phyloP scores from a whole-genome alignment of 2,329 filamentous ascomycete species.

The Metarhizium rileyi region DNA sequence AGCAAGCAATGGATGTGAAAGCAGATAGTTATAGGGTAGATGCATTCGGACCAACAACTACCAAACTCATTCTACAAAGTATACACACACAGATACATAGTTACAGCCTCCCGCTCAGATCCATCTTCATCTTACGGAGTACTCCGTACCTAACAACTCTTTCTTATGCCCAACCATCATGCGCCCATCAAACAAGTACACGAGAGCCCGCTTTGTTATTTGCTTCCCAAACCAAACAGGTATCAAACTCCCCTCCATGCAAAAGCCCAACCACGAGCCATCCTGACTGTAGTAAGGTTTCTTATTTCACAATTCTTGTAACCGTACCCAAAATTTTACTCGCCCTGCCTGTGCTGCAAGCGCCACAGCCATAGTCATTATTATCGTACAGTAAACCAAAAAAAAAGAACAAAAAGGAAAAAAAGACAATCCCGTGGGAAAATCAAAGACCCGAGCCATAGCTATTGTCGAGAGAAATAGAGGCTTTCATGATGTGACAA shows the following conservation, averaged over 20 bases:
- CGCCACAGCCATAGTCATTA: not conserved
- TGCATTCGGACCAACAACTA: too few species aligned
- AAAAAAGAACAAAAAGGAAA: too few species aligned
- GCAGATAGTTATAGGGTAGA: too few species aligned
- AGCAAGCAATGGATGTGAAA: too few species aligned
- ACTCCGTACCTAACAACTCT: too few species aligned
- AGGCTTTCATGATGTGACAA: not conserved
- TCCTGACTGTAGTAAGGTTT: not conserved
- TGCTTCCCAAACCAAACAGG: not conserved
- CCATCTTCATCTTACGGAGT: too few species aligned
- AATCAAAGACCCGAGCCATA: not conserved
- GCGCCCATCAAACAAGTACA: not conserved
- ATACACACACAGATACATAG: too few species aligned
- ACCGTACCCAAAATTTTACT: not conserved
- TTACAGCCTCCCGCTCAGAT: too few species aligned
- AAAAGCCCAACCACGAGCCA: not conserved
- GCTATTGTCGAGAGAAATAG: not conserved
- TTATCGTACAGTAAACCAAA: constrained; percentile 2
- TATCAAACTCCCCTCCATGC: not conserved
- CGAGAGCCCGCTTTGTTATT: not conserved
- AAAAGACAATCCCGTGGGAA: too few species aligned
- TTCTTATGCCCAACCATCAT: not conserved
- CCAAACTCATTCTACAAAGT: too few species aligned
- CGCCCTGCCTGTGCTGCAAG: not conserved
- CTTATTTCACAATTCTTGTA: not conserved